These are phyloP conservation scores for Lentinula detonsa DNA, from an alignment of 768 basidiomycete species.

Conservation along the genomic window DNA sequence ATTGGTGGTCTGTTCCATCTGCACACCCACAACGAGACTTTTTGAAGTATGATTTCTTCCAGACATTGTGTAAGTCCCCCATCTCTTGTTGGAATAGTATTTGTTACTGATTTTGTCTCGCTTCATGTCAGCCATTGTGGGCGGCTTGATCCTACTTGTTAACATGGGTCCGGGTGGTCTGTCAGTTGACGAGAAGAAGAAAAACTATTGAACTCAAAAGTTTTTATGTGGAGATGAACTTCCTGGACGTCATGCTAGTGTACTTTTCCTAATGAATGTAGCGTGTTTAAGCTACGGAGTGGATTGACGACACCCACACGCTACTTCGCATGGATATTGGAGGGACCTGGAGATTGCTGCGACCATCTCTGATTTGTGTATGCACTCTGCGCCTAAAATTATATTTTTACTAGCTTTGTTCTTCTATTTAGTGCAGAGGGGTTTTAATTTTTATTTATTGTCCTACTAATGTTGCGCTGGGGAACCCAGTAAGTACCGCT, in stretches of 20 bases:
- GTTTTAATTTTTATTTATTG: neutral
- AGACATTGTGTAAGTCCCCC: slow-evolving; percentile 66
- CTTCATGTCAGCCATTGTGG: slow-evolving; percentile 67
- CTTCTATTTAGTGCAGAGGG: neutral
- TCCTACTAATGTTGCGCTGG: neutral
- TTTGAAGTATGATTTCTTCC: slow-evolving; percentile 99
- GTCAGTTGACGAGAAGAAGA: slow-evolving; percentile 99
- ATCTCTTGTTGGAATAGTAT: neutral
- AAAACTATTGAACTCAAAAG: slow-evolving; percentile 56
- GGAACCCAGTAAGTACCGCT: too few species aligned
- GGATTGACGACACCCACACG: neutral
- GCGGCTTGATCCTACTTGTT: slow-evolving; percentile 93
- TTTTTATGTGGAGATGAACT: neutral
- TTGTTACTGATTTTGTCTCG: slow-evolving; percentile 1
- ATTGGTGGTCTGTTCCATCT: slow-evolving; percentile 94
- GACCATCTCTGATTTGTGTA: neutral
- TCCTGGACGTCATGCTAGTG: neutral
- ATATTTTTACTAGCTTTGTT: slow-evolving; percentile 2
- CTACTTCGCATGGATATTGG: neutral
- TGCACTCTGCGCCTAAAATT: slow-evolving; percentile 1
- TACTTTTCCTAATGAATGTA: neutral
- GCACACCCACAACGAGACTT: slow-evolving; percentile 96
- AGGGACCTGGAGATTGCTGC: neutral
- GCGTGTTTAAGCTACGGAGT: neutral
- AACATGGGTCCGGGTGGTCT: slow-evolving; percentile 98